These are phyloP conservation scores for Metschnikowia matae DNA, from an alignment of 805 yeast species.

Conservation along the genomic window DNA sequence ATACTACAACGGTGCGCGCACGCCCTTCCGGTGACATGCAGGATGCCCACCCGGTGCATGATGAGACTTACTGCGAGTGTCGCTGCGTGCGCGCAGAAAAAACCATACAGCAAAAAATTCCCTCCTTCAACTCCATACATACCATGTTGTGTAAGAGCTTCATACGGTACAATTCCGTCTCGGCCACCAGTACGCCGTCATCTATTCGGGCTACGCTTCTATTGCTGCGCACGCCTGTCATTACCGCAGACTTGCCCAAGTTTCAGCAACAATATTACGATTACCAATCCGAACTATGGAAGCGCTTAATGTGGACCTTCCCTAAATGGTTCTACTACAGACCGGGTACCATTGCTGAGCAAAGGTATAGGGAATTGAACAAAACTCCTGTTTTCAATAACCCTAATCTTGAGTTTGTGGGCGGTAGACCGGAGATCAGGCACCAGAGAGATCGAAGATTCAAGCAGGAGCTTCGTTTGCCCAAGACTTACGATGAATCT, in stretches of 20 bases:
- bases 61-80: neutral
- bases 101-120: constrained; percentile 11
- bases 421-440: constrained; percentile 80
- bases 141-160: constrained; percentile 13
- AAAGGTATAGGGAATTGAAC: constrained; percentile 71
- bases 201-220: constrained; percentile 43
- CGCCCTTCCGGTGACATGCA: constrained; percentile 4
- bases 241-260: constrained; percentile 69
- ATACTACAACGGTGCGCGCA: constrained; percentile 11
- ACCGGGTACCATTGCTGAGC: constrained; percentile 84
- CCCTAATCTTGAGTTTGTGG: constrained; percentile 73
- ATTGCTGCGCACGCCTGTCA: constrained; percentile 77
- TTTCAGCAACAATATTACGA: constrained; percentile 74
- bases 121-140: neutral
- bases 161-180: constrained; percentile 13
- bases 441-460: constrained; percentile 85
- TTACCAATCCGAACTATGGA: constrained; percentile 83
- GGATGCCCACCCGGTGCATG: neutral
- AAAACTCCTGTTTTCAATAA: constrained; percentile 68
- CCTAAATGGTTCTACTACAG: constrained; percentile 90
- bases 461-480: constrained; percentile 75
- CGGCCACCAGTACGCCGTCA: constrained; percentile 25
- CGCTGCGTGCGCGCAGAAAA: constrained; percentile 6
- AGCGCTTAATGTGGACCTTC: constrained; percentile 95
- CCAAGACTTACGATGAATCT: constrained; percentile 49